Evolutionary conservation across 495 filamentous ascomycete genomes (phyloP), one percentile per base, ranked within the genome.

Genomic region (Bombardia bombarda): DNA sequence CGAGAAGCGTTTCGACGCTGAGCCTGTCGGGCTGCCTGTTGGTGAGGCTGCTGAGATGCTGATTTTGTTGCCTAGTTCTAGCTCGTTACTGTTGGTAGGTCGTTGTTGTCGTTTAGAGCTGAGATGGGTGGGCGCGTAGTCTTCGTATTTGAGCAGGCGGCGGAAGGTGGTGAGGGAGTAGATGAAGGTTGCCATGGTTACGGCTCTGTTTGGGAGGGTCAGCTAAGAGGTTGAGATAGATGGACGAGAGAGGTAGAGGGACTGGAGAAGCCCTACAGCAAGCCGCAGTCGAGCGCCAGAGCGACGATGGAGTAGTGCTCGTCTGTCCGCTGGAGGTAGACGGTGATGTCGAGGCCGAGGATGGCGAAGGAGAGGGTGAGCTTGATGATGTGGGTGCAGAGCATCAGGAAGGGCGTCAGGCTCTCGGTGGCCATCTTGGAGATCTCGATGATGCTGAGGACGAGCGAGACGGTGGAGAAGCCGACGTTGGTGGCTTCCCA

Each of bases 401-500:
- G 55, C 48, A 69, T 58, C 18, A 62, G 55, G 35, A 72, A 62
- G 16, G 67, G 68, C 3, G 70, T 72, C 33, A 73, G 46, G 13
- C 60, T 55, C 42, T 72, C 68, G 31, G 68, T 60, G 34, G 62
- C 61, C 36, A 57, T 55, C 46, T 48, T 58, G 13, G 66, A 61
- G 20, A 72, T 56, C 33, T 70, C 59, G 25, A 69, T 32, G 24
- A 68, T 57, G 22, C 51, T 67, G 44, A 69, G 52, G 45, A 67
- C 22, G 17, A 68, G 60, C 2, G 67, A 63, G 17, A 69, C 32
- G 18, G 61, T 51, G 16, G 66, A 67, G 38, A 71, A 65, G 35
- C 43, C 55, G 20, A 73, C 55, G 32, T 72, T 72, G 21, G 61
- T 63, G 30, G 53, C 50, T 50, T 72, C 70, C 70, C 70, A 73